Base-by-base conservation (phyloP, 257 asterid species). In the Orobanche coerulescens region DNA sequence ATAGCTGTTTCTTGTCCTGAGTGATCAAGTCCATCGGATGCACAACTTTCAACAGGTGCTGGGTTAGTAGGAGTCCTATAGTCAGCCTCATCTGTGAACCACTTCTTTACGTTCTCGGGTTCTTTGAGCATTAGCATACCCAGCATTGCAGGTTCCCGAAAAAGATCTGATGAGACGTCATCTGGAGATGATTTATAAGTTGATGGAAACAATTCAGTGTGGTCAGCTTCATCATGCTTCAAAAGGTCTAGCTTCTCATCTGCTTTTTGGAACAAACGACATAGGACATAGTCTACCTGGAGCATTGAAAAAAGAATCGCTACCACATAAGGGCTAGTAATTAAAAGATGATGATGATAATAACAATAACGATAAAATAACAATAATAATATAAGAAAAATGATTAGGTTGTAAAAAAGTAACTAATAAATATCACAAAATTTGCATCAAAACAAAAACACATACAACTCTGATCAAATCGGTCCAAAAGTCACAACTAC, bases 251-350 rank as follows among this genome's bases (percentile, higher is more conserved):
- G 70, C 67, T 53, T 80, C 58, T 74, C 94, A 49, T 80, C 83
- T 40, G 73, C 67, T 77, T 82, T 85, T 50, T 71, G 82, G 74
- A 85, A 85, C 74, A 85, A 72, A 60, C 90, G 94, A 76, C 94
- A 85, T 44, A 85, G 74, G 26, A 85, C 91, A 59, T 78, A 85
- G 70, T 82, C 86, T 58, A 77, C 88, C 94, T 85, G 72, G 30
- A 72, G 49, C 24, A 62, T 49, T 61, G 37, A 51, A 62, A 69
- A 55, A 52, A 2, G 42, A 49, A 22, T 31, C 19, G 26, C 47
- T 51, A 60, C 37, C 54, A 28, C 18, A 36, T 19, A 55, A 56
- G 5, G 47, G 23, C 26, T 31, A 72, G 40, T 52, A 65, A 64
- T 43, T 3, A 5, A 14, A n/a, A 16, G 19, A n/a, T 43, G 15